phyloP scores from a whole-genome alignment of 2,329 filamentous ascomycete genomes.

The Parafenestella ontariensis region DNA sequence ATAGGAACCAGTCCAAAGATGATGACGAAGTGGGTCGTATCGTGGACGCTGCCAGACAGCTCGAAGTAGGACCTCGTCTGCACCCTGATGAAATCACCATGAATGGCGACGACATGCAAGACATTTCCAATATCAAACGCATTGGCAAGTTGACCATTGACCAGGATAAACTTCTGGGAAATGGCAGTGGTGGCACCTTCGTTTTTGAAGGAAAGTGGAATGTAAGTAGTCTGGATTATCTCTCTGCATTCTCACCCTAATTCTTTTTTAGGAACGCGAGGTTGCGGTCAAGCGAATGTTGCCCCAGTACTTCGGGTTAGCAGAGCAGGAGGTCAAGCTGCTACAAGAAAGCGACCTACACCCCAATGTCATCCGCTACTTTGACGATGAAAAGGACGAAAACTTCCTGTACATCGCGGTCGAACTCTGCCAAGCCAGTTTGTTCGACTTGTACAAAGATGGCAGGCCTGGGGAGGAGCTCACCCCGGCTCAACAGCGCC shows the following conservation, averaged over 20 bases:
- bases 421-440: slow-evolving; percentile 89
- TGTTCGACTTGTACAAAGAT: slow-evolving; percentile 88
- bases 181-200: slow-evolving; percentile 95
- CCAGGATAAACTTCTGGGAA: slow-evolving; percentile 67
- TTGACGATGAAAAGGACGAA: slow-evolving; percentile 84
- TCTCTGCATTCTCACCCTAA: slow-evolving; percentile 9
- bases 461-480: slow-evolving; percentile 51
- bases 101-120: slow-evolving; percentile 54
- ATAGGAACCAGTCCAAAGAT: slow-evolving; percentile 49
- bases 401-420: slow-evolving; percentile 96
- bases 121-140: slow-evolving; percentile 59
- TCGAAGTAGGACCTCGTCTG: slow-evolving; percentile 39
- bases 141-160: slow-evolving; percentile 68
- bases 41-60: slow-evolving; percentile 50
- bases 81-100: slow-evolving; percentile 51
- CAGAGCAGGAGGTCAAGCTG: slow-evolving; percentile 89
- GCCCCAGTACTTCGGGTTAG: slow-evolving; percentile 93
- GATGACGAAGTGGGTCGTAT: slow-evolving; percentile 48
- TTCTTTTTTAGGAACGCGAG: slow-evolving; percentile 67
- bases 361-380: slow-evolving; percentile 95
- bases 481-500: slow-evolving; percentile 68
- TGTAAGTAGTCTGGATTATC: slow-evolving; percentile 29
- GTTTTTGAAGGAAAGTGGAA: slow-evolving; percentile 96
- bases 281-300: slow-evolving; percentile 98
- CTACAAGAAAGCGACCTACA: slow-evolving; percentile 94